Conservation (phyloP, 1,284 basidiomycete species). For the Cryptococcus sp. region DNA sequence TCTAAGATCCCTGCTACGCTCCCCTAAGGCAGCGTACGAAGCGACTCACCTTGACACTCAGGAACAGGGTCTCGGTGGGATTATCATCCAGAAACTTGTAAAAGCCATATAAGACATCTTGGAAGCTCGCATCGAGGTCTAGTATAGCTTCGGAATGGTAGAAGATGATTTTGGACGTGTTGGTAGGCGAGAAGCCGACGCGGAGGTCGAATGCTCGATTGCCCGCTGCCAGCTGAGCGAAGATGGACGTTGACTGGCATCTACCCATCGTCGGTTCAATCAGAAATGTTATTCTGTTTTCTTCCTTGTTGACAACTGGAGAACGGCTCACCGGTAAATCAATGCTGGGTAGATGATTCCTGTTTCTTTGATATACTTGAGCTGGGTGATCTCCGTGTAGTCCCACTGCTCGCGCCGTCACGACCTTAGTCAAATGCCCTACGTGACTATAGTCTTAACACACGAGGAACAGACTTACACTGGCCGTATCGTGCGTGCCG, state of each 20-base stretch:
- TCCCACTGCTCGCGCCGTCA: conserved; percentile 8
- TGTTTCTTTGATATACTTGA: conserved; percentile 9
- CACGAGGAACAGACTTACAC: conserved; percentile 1
- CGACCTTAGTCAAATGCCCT: neutral
- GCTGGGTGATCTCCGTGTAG: conserved; percentile 13
- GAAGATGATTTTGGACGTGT: conserved; percentile 11
- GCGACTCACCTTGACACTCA: conserved; percentile 18
- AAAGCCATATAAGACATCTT: conserved; percentile 15
- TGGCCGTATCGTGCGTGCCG: conserved; percentile 18
- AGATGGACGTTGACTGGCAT: conserved; percentile 11
- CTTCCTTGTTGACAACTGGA: no score
- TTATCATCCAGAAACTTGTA: conserved; percentile 17
- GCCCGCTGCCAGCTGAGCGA: conserved; percentile 8
- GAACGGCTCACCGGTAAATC: conserved; percentile 4
- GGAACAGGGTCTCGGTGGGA: conserved; percentile 9
- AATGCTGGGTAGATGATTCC: conserved; percentile 12
- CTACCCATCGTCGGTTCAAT: neutral
- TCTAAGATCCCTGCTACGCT: neutral
- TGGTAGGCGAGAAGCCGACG: conserved; percentile 12
- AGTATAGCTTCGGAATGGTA: conserved; percentile 16
- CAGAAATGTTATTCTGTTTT: no score
- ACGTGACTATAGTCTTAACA: neutral
- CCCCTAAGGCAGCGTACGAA: no score
- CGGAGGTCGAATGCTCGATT: conserved; percentile 15
- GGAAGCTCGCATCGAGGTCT: conserved; percentile 11